Conservation (phyloP, 495 filamentous ascomycete genomes). For the Filosporella fistucella region DNA sequence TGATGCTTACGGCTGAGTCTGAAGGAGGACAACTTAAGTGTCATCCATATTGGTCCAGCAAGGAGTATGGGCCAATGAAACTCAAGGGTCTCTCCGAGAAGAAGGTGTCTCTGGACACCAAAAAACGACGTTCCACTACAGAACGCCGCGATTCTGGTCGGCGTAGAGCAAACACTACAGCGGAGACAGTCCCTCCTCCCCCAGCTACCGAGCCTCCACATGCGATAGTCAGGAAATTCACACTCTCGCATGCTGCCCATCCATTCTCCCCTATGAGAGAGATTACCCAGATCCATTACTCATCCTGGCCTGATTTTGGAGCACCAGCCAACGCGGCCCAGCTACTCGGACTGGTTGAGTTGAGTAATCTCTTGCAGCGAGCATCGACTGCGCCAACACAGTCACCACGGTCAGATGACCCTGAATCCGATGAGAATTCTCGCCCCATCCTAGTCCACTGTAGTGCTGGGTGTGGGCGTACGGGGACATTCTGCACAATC, state of each 20-base stretch:
- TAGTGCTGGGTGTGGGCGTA: conserved; percentile 91
- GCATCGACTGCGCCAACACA: conserved; percentile 31
- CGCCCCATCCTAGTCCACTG: conserved; percentile 90
- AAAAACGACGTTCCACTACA: conserved; percentile 28
- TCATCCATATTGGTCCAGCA: conserved; percentile 86
- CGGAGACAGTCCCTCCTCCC: conserved; percentile 24
- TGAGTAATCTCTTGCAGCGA: conserved; percentile 63
- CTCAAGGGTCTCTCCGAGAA: conserved; percentile 77
- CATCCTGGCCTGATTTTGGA: conserved; percentile 94
- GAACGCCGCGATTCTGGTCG: conserved; percentile 25
- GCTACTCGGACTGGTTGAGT: conserved; percentile 80
- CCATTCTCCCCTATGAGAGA: conserved; percentile 88
- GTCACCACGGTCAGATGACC: conserved; percentile 40
- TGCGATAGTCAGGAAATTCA: conserved; percentile 84
- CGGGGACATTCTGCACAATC: conserved; percentile 93
- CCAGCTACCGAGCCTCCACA: conserved; percentile 55
- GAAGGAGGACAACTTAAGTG: conserved; percentile 95
- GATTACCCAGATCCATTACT: conserved; percentile 92
- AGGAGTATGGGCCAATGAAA: conserved; percentile 73
- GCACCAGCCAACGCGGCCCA: conserved; percentile 85
- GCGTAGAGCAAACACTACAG: conserved; percentile 40
- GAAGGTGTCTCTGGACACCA: conserved; percentile 68
- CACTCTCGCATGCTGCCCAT: conserved; percentile 66
- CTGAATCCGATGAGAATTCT: conserved; percentile 43
- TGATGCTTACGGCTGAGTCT: conserved; percentile 93